Percentiles rank a stretch among this genome's conserved stretches.
phyloP scores from a whole-genome alignment of 371 early-diverging fungal species.

The Phascolomyces articulosus region DNA sequence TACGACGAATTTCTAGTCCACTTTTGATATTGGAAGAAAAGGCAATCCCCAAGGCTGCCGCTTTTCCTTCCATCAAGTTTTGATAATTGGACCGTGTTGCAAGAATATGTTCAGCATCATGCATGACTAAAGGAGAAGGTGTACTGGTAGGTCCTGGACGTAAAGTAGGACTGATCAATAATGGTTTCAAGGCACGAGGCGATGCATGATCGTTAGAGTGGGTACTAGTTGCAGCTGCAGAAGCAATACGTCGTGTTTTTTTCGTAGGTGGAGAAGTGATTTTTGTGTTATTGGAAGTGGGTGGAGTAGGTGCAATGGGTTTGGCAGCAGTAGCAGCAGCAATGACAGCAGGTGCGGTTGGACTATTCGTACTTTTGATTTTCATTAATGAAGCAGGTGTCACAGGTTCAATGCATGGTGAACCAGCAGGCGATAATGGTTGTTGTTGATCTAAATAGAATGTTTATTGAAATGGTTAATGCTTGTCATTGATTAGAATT shows the following conservation, averaged over 20 bases:
- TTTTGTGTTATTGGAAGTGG: too few relatives aligned
- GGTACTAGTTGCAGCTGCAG: conserved; percentile 5
- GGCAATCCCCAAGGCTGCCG: conserved; percentile 72
- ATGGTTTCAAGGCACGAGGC: conserved; percentile 47
- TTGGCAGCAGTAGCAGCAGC: conserved; percentile 1
- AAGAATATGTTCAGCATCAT: conserved; percentile 55
- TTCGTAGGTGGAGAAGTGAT: neutral
- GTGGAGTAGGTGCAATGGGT: conserved; percentile 7
- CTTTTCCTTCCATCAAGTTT: conserved; percentile 81
- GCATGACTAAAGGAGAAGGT: conserved; percentile 14
- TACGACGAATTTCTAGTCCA: conserved; percentile 74
- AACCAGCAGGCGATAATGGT: conserved; percentile 14
- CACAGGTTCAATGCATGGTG: conserved; percentile 52
- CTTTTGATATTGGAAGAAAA: conserved; percentile 73
- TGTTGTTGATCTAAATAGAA: neutral
- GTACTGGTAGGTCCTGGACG: conserved; percentile 14
- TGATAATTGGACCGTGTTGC: conserved; percentile 88
- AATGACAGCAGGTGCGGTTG: too few relatives aligned
- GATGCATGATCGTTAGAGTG: conserved; percentile 21
- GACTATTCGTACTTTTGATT: conserved; percentile 7
- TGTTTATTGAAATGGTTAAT: neutral
- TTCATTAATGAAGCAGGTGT: conserved; percentile 70
- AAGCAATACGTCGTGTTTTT: neutral
- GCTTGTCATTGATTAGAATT: too few relatives aligned
- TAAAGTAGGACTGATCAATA: conserved; percentile 47